phyloP scores from a whole-genome alignment of 306 rosid genomes.

The Myrica gale region DNA sequence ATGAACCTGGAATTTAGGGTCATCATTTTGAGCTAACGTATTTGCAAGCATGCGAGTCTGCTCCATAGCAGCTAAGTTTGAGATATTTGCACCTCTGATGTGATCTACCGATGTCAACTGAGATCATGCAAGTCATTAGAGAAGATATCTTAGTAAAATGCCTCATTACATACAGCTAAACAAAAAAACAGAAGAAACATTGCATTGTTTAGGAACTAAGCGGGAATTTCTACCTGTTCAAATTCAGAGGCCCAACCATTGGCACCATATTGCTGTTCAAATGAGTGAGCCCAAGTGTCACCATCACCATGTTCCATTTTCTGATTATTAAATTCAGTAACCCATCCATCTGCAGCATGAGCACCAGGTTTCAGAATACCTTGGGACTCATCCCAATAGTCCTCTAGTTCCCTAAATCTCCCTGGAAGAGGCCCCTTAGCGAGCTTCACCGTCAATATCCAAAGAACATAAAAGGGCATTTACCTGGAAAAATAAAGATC shows the following conservation, averaged over 20 bases:
- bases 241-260: constrained; percentile 97
- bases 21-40: constrained; percentile 80
- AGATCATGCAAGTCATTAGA: constrained; percentile 44
- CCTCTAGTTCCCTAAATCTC: constrained; percentile 74
- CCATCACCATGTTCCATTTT: constrained; percentile 61
- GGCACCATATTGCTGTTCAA: constrained; percentile 80
- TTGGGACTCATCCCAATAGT: constrained; percentile 95
- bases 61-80: constrained; percentile 82
- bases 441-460: constrained; percentile 68
- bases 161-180: neutral
- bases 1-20: constrained; percentile 96
- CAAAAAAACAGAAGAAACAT: neutral
- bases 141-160: neutral
- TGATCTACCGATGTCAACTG: constrained; percentile 75
- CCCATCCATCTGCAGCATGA: constrained; percentile 75
- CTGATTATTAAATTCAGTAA: constrained; percentile 64
- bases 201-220: neutral
- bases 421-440: constrained; percentile 61
- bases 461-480: constrained; percentile 84
- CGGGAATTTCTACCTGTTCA: constrained; percentile 59
- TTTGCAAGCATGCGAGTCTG: constrained; percentile 96
- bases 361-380: constrained; percentile 53
- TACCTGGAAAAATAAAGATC: constrained; percentile 54
- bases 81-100: constrained; percentile 59
- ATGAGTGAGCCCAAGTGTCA: constrained; percentile 76